Conservation (phyloP, 768 basidiomycete species). For the Podaxis sp. region DNA sequence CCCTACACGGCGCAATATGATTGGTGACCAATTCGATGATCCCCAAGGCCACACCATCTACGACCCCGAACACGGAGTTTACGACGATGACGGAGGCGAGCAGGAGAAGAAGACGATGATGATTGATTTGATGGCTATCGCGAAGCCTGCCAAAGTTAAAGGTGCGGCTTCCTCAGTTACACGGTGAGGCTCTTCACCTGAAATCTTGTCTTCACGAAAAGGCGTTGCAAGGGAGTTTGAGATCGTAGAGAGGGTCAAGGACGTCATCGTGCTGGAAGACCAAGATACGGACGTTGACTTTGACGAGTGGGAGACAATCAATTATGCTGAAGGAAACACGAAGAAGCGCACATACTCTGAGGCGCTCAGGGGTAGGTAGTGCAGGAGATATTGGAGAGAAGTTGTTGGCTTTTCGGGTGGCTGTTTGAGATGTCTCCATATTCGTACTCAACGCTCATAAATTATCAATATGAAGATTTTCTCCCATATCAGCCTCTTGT, state of each 20-base stretch:
- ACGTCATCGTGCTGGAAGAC: conserved; percentile 8
- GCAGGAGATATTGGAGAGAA: neutral
- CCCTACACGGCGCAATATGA: neutral
- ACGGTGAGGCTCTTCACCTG: neutral
- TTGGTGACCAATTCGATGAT: neutral
- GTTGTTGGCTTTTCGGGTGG: no score
- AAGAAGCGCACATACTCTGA: conserved; percentile 5
- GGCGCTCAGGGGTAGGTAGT: conserved; percentile 1
- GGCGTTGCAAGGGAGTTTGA: conserved; percentile 9
- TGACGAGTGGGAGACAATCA: conserved; percentile 4
- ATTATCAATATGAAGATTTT: no score
- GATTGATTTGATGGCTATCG: conserved; percentile 10
- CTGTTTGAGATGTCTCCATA: no score
- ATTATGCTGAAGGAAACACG: neutral
- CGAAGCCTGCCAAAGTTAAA: conserved; percentile 10
- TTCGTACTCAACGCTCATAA: no score
- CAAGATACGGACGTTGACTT: neutral
- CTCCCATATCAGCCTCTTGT: no score
- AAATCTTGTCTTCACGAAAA: neutral
- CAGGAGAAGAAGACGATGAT: neutral
- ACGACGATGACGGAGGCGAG: neutral
- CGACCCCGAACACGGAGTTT: neutral
- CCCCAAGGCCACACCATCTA: neutral
- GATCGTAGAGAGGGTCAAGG: neutral
- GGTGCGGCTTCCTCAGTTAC: neutral